Base-by-base conservation (phyloP, 257 asterid genomes). In the Rehmannia glutinosa region DNA sequence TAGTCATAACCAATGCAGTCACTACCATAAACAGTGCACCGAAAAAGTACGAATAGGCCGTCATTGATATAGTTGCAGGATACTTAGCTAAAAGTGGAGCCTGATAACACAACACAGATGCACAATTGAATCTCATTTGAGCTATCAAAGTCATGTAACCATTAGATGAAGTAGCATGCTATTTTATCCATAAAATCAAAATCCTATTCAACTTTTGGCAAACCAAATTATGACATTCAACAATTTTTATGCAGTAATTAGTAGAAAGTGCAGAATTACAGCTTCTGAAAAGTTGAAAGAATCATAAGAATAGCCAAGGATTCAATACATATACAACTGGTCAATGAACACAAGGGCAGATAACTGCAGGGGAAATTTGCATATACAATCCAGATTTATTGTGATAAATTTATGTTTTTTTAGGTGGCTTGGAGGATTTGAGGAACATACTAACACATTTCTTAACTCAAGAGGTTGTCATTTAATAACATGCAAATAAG, bases 11-110 rank as follows among this genome's bases (percentile, higher is more conserved):
- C 36, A 79, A 42, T 58, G 95, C 81, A 33, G 97, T 77, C 65
- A 71, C 73, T 39, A 75, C 83, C 96, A 88, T 82, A 38, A 78
- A 71, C 21, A 81, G 56, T 62, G 78, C 85, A 64, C 97, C 97
- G 61, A 84, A 90, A 43, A 69, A 74, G 72, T 90, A 86, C 3
- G 97, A 82, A 76, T 74, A 90, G 25, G 96, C 95, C 9, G 96
- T 90, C 80, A 90, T 70, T 27, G 96, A 86, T 68, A 90, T 72
- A 72, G 85, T 83, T 43, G 96, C 92, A 17, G 94, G 97, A 79
- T 92, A 92, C 62, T 81, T 82, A 28, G 82, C 87, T 68, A 92
- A 68, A 64, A 92, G 79, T 55, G 93, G 93, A 72, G 97, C 96
- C 97, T 92, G 91, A 62, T 72, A n/a, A 75, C 57, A 74, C 27